Evolutionary conservation across 2,329 filamentous ascomycete genomes (phyloP), one percentile per base, ranked within the genome.

Genomic region (Alternaria burnsii): DNA sequence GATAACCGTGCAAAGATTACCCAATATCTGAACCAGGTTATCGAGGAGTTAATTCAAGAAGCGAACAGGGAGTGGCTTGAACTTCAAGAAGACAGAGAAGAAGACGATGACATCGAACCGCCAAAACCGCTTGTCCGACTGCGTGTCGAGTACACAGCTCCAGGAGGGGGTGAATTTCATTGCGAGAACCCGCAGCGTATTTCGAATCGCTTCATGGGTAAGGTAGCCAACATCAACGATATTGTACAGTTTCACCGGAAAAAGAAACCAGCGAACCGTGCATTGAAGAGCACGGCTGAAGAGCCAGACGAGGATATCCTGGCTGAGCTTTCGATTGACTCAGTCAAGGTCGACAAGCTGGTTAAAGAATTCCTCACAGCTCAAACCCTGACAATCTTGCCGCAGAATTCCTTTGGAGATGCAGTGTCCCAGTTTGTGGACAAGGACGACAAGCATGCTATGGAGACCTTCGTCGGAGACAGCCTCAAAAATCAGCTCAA

Each of bases 151-250:
- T 95, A 93, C 67, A 91, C 92, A 0, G 89, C 93, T 0, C 91
- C 91, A 0, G 92, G 96, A 30, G 93, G 93, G 4, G 91, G 93
- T 14, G 87, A 88, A 36, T 99, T 93, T 71, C 92, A 98, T 68
- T 90, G 91, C 65, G 95, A 98, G 76, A 99, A 99, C 62, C 94
- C 95, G 0, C 95, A 98, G 76, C 89, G 95, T 9, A 97, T 98
- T 73, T 98, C 94, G 0, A 97, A 97, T 75, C 87, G 93, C 3
- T 99, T 98, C 69, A 86, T 91, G 1, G 91, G 89, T n/a, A 91
- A 88, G 72, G 94, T 99, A 1, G 95, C 95, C 60, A 99, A 99
- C 74, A 89, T 90, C 10, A 96, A 94, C 68, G 95, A 99, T 70
- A 93, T 99, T 0, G 89, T 99, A 0, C 91, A 94, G 72, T 98